These are phyloP conservation scores for Kurtzmaniella cleridarum DNA, from an alignment of 805 yeast genomes.

Conservation along the genomic window DNA sequence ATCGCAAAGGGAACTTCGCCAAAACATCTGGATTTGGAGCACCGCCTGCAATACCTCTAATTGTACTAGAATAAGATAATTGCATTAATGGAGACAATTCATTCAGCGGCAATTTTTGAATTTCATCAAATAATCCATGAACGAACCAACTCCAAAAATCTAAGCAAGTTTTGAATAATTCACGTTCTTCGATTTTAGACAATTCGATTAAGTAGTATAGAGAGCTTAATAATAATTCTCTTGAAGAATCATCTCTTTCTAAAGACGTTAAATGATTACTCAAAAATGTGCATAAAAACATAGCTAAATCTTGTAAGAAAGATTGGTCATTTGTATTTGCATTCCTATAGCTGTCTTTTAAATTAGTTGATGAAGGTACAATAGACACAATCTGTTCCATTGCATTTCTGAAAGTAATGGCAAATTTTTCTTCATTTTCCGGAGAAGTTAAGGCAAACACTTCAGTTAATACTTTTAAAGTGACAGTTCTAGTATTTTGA, in stretches of 20 bases:
- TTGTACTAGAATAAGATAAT: conserved; percentile 39
- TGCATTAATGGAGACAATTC: conserved; percentile 77
- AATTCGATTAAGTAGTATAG: conserved; percentile 79
- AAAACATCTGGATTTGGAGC: conserved; percentile 81
- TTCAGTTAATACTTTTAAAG: conserved; percentile 92
- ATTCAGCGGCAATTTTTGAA: conserved; percentile 68
- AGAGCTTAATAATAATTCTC: conserved; percentile 60
- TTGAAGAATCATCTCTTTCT: conserved; percentile 52
- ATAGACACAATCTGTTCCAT: conserved; percentile 65
- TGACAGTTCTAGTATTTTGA: conserved; percentile 72
- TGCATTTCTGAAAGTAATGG: conserved; percentile 63
- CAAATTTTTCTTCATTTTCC: conserved; percentile 50
- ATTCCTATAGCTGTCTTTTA: conserved; percentile 62
- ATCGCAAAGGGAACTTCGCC: conserved; percentile 77
- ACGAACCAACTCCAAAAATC: conserved; percentile 94
- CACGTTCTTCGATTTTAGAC: conserved; percentile 91
- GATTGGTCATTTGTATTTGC: conserved; percentile 87
- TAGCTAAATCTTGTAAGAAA: conserved; percentile 89
- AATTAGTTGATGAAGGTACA: conserved; percentile 68
- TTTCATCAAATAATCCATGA: conserved; percentile 75
- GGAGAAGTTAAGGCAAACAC: conserved; percentile 62
- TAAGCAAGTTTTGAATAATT: conserved; percentile 87
- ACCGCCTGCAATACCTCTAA: conserved; percentile 56
- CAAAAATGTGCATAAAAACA: conserved; percentile 83
- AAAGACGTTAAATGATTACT: conserved; percentile 63